phyloP scores from a whole-genome alignment of 306 rosid genomes.

The Corylus heterophylla region DNA sequence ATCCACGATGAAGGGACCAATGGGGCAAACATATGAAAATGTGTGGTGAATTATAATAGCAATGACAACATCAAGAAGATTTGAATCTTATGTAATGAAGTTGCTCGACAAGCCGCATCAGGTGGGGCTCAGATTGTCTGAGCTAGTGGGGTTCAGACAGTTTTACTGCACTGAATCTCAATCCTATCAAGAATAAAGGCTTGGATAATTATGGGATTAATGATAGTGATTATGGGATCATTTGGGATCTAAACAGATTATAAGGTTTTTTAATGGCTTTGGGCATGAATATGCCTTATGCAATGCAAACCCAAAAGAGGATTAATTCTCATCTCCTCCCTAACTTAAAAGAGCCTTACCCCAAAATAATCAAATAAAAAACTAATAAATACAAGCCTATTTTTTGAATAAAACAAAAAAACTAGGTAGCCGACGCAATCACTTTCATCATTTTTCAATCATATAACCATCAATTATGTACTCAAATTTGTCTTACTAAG shows the following conservation, averaged over 20 bases:
- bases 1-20: not conserved
- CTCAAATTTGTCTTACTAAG: constrained; percentile 26
- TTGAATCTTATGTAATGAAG: too few relatives aligned
- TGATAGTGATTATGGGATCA: too few relatives aligned
- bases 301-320: not conserved
- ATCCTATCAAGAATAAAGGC: not conserved
- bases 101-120: too few relatives aligned
- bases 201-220: not conserved
- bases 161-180: too few relatives aligned
- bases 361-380: not conserved
- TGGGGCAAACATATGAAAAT: not conserved
- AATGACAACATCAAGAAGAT: not conserved
- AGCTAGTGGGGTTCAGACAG: too few relatives aligned
- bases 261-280: not conserved
- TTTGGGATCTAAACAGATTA: not conserved
- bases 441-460: constrained; percentile 40
- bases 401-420: not conserved
- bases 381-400: not conserved
- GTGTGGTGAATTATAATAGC: not conserved
- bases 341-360: not conserved
- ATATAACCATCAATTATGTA: constrained; percentile 12
- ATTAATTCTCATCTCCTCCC: not conserved
- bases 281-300: not conserved
- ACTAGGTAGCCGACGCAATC: constrained; percentile 32
- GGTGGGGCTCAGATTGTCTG: too few relatives aligned